Conservation (phyloP, 2,329 filamentous ascomycete genomes). For the Rosellinia necatrix region DNA sequence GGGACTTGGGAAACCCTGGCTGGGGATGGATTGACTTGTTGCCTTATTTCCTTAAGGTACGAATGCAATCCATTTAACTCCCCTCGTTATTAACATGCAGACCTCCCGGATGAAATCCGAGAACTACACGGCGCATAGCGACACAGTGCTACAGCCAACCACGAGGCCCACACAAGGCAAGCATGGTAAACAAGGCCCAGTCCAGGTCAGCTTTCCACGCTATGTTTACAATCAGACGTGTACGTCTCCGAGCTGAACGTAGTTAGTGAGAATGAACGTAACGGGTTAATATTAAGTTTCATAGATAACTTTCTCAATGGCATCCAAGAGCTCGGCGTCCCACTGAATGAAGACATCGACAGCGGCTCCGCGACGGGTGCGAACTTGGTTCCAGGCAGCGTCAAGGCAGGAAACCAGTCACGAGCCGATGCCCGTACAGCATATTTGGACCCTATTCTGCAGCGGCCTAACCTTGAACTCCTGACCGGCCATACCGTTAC, state of each 20-base stretch:
- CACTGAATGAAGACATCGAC: conserved; percentile 43
- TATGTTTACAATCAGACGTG: conserved; percentile 48
- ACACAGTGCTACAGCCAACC: conserved; percentile 33
- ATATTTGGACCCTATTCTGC: conserved; percentile 45
- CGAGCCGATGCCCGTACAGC: conserved; percentile 47
- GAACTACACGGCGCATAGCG: conserved; percentile 40
- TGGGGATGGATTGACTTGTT: conserved; percentile 51
- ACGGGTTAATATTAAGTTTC: conserved; percentile 16
- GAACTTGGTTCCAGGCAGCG: conserved; percentile 45
- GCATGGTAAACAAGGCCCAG: conserved; percentile 44
- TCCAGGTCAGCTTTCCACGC: conserved; percentile 46
- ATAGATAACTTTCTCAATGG: conserved; percentile 46
- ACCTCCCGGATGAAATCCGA: conserved; percentile 41
- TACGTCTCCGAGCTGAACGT: conserved; percentile 28
- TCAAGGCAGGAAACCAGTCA: conserved; percentile 46
- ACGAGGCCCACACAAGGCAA: conserved; percentile 36
- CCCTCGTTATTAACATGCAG: neutral
- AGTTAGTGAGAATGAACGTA: neutral
- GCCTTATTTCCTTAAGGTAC: conserved; percentile 55
- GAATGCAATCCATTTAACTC: neutral
- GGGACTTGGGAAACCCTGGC: conserved; percentile 46
- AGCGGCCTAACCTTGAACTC: conserved; percentile 47
- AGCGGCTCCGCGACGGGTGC: conserved; percentile 44
- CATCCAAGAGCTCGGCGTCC: conserved; percentile 45
- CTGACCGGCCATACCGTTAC: conserved; percentile 47